These are phyloP conservation scores for Dryas integrifolia DNA, from an alignment of 331 rosid species.

Conservation along the genomic window DNA sequence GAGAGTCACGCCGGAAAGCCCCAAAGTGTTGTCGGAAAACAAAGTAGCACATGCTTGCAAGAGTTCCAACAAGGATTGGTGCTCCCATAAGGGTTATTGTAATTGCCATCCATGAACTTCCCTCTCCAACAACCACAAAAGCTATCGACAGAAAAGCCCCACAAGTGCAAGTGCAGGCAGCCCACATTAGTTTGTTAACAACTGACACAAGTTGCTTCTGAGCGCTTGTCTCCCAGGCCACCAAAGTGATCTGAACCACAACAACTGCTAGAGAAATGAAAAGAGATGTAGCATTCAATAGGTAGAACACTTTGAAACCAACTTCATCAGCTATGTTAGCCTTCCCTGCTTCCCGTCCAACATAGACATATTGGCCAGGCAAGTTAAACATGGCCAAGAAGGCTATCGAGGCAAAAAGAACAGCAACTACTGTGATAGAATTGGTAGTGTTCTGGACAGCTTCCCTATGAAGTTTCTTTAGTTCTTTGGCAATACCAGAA, in stretches of 20 bases:
- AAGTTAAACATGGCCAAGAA: conserved; percentile 93
- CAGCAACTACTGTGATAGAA: conserved; percentile 82
- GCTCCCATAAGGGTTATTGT: conserved; percentile 68
- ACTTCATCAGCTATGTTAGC: conserved; percentile 51
- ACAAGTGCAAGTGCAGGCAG: conserved; percentile 89
- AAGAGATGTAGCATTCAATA: conserved; percentile 76
- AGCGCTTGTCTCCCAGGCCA: conserved; percentile 95
- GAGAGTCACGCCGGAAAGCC: conserved; percentile 58
- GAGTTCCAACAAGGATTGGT: conserved; percentile 77
- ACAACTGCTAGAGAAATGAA: conserved; percentile 94
- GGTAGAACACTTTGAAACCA: conserved; percentile 75
- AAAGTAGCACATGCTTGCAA: conserved; percentile 86
- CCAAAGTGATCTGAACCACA: conserved; percentile 94
- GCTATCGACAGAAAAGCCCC: conserved; percentile 83
- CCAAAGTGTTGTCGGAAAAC: conserved; percentile 83
- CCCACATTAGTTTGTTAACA: conserved; percentile 96
- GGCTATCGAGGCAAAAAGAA: conserved; percentile 91
- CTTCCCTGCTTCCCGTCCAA: conserved; percentile 47
- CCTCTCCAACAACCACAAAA: conserved; percentile 67
- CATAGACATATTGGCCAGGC: conserved; percentile 60
- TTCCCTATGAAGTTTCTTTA: conserved; percentile 87
- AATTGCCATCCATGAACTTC: conserved; percentile 70
- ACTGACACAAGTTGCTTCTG: conserved; percentile 92
- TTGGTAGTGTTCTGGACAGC: conserved; percentile 91
- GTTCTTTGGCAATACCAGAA: conserved; percentile 91